A percentile compares a stretch with the other conserved stretches of the same genome.
Evolutionary conservation across 2,329 filamentous ascomycete genomes (phyloP).

Genomic region (Elsinoe necatrix): DNA sequence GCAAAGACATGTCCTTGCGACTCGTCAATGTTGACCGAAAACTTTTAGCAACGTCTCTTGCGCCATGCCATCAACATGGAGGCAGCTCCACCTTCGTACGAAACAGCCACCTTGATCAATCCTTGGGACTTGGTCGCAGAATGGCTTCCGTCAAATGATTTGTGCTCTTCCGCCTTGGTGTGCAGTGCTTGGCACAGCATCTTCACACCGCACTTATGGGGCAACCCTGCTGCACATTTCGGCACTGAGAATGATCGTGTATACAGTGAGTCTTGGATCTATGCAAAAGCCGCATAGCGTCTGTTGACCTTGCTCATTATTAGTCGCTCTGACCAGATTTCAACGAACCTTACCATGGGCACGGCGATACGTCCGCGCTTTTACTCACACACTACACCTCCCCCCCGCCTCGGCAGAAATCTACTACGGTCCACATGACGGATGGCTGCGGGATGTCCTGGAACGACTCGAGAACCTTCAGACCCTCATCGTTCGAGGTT

Average conservation of each 20-base stretch:
- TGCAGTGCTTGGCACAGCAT: conserved; percentile 49
- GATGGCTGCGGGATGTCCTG: conserved; percentile 52
- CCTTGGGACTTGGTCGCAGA: conserved; percentile 48
- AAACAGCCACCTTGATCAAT: conserved; percentile 47
- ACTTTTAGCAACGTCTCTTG: not conserved
- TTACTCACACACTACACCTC: conserved; percentile 54
- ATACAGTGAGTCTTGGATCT: conserved; percentile 43
- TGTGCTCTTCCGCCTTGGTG: conserved; percentile 49
- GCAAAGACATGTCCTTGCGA: not conserved
- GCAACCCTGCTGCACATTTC: conserved; percentile 55
- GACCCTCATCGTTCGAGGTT: conserved; percentile 48
- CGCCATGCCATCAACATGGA: conserved; percentile 38
- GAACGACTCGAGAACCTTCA: conserved; percentile 51
- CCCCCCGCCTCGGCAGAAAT: conserved; percentile 53
- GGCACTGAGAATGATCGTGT: conserved; percentile 52
- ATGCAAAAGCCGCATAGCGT: not conserved
- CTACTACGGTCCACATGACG: conserved; percentile 50
- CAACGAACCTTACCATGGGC: conserved; percentile 48
- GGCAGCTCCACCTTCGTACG: conserved; percentile 52
- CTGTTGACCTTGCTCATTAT: not conserved
- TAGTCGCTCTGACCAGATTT: conserved; percentile 52
- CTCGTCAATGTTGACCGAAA: not conserved
- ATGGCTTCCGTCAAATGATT: conserved; percentile 48
- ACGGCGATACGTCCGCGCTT: conserved; percentile 43
- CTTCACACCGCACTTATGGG: conserved; percentile 54